Percentiles rank a stretch among this genome's conserved stretches.
phyloP scores from a whole-genome alignment of 148 eudicot genomes.

The Heliosperma pusillum region DNA sequence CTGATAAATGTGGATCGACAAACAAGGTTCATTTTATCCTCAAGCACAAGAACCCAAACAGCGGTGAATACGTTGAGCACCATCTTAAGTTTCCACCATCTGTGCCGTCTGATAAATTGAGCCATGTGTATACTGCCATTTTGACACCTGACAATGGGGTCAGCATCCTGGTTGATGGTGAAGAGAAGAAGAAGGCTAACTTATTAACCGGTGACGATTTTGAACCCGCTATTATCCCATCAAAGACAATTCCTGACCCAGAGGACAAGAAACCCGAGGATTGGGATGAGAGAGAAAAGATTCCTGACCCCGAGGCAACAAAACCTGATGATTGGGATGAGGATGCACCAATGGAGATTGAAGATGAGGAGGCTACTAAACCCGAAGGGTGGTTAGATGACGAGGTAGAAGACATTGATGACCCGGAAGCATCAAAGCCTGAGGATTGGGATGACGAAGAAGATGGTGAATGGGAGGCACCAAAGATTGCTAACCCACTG shows the following conservation, averaged over 20 bases:
- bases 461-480: conserved; percentile 99
- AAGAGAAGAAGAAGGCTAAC: conserved; percentile 89
- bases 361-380: conserved; percentile 82
- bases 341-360: conserved; percentile 94
- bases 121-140: conserved; percentile 78
- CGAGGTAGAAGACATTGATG: conserved; percentile 89
- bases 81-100: conserved; percentile 87
- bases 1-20: conserved; percentile 89
- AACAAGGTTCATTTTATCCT: conserved; percentile 97
- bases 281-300: conserved; percentile 88
- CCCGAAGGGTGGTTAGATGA: conserved; percentile 99
- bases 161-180: conserved; percentile 75
- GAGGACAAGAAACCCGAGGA: conserved; percentile 90
- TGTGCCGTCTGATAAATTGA: conserved; percentile 83
- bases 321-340: conserved; percentile 99
- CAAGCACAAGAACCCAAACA: conserved; percentile 90
- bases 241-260: conserved; percentile 81
- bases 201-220: conserved; percentile 68
- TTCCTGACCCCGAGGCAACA: conserved; percentile 62
- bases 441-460: conserved; percentile 99
- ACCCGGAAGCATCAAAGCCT: conserved; percentile 86
- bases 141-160: conserved; percentile 69
- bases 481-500: conserved; percentile 83
- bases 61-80: conserved; percentile 78
- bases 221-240: conserved; percentile 74